Conservation (phyloP, 164 flowering plant genomes). For the Magnolia changhungtana region DNA sequence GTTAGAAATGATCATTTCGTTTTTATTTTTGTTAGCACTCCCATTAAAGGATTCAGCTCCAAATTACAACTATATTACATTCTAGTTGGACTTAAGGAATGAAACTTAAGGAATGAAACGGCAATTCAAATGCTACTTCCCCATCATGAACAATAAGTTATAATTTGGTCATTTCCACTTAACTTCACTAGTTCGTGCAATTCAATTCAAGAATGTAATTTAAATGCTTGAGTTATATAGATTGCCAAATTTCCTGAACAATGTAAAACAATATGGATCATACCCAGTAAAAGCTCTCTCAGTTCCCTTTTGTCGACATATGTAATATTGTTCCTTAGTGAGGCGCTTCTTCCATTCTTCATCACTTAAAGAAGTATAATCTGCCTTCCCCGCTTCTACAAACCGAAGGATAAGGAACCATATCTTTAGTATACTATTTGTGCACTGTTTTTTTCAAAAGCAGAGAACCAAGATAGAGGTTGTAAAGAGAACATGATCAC, state of each 20-base stretch:
- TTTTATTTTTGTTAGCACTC: background rate
- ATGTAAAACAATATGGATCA: background rate
- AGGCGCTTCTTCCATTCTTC: conserved; percentile 84
- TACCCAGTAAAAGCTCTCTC: conserved; percentile 93
- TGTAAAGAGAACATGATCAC: background rate
- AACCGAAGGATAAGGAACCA: background rate
- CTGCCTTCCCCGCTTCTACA: conserved; percentile 37
- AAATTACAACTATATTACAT: too few relatives aligned
- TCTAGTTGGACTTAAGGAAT: too few relatives aligned
- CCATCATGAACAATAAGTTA: too few relatives aligned
- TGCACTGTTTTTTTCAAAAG: background rate
- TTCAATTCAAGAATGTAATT: background rate
- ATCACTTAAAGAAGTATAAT: conserved; percentile 49
- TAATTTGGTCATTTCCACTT: background rate
- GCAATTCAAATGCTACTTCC: too few relatives aligned
- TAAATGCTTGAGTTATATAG: background rate
- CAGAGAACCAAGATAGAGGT: background rate
- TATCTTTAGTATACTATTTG: background rate
- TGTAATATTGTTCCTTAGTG: conserved; percentile 59
- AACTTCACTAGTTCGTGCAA: background rate
- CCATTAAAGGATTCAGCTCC: too few relatives aligned
- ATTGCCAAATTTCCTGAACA: background rate
- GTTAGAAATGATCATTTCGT: background rate
- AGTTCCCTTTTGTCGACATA: conserved; percentile 82
- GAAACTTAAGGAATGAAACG: too few relatives aligned